These are phyloP conservation scores for Kentomonas sorsogonicus DNA, from an alignment of 208 protist species.

Conservation along the genomic window DNA sequence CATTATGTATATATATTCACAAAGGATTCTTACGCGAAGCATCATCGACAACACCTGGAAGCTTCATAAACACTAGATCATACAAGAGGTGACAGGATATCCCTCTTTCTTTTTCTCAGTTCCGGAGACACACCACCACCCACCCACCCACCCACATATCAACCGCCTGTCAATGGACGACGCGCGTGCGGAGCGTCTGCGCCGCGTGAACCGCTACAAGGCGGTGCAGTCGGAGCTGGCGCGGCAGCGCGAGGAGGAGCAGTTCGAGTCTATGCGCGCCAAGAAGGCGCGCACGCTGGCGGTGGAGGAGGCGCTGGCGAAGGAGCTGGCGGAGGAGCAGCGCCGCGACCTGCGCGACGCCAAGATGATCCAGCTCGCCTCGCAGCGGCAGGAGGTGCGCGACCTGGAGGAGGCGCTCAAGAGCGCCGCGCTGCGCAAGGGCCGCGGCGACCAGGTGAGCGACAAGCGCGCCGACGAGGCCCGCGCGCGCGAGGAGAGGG, in stretches of 20 bases:
- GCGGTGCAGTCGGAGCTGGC: conserved; percentile 82
- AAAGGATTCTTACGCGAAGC: no score
- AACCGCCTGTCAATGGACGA: conserved; percentile 33
- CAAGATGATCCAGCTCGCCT: conserved; percentile 87
- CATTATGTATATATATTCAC: no score
- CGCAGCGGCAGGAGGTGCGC: conserved; percentile 75
- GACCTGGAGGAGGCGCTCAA: conserved; percentile 65
- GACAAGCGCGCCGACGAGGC: conserved; percentile 37
- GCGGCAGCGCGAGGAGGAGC: conserved; percentile 64
- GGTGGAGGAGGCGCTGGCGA: conserved; percentile 66
- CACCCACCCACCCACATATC: no score
- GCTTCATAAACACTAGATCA: no score
- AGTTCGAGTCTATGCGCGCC: conserved; percentile 44
- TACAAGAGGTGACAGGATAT: no score
- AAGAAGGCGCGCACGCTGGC: conserved; percentile 41
- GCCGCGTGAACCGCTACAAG: conserved; percentile 82
- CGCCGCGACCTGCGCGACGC: conserved; percentile 55
- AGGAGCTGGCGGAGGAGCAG: conserved; percentile 76
- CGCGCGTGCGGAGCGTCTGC: conserved; percentile 70
- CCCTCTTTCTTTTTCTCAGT: no score
- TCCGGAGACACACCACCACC: no score
- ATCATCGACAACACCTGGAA: no score
- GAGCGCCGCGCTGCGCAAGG: conserved; percentile 71
- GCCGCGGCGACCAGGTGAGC: conserved; percentile 65
- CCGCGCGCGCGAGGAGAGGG: conserved; percentile 20